Evolutionary conservation across 371 early-diverging fungal genomes (phyloP), one percentile per base, ranked within the genome.

Genomic region (Dinochytrium kinnereticum): DNA sequence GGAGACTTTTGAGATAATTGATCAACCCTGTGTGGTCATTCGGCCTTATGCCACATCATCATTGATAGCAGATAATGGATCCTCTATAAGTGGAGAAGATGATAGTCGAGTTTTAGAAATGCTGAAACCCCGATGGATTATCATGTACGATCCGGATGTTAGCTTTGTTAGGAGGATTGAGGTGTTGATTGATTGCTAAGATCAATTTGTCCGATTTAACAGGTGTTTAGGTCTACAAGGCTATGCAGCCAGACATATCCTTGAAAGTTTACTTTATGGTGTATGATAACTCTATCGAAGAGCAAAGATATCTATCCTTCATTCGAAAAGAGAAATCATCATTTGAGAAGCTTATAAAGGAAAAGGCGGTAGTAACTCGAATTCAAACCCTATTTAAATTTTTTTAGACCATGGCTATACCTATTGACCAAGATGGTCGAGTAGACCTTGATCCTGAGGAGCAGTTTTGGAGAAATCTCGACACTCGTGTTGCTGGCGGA

Each of bases 211-310:
- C 30, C 17, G 51, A 66, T 21, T 49, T n/a, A n/a, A n/a, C n/a
- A 37, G 5, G 55, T 15, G 31, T 64, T 17, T 26, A 84, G 84
- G 68, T 78, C 49, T 82, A 61, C 69, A 80, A 93, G 55, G 92
- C 94, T 0, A 67, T 80, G 17, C 75, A 90, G 73, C 89, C 91
- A 0, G 73, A 86, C 0, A 39, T 78, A 3, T 74, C 86, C 10
- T 77, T 94, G 2, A 89, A 91, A 49, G 94, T 97, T 5, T 96
- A 95, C 72, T 96, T 97, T 75, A 85, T 97, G 81, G 84, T 96
- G 0, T 98, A 98, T 72, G 93, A 94, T 65, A 92, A 96, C 80
- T 95, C 96, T 1, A 87, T 96, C 0, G 99, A 99, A 82, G 99
- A 99, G 81, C 97, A 98, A 78, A 85, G 87, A 28, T 98, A 96